phyloP scores from a whole-genome alignment of 2,329 filamentous ascomycete species.

The Pestalotiopsis sp. region DNA sequence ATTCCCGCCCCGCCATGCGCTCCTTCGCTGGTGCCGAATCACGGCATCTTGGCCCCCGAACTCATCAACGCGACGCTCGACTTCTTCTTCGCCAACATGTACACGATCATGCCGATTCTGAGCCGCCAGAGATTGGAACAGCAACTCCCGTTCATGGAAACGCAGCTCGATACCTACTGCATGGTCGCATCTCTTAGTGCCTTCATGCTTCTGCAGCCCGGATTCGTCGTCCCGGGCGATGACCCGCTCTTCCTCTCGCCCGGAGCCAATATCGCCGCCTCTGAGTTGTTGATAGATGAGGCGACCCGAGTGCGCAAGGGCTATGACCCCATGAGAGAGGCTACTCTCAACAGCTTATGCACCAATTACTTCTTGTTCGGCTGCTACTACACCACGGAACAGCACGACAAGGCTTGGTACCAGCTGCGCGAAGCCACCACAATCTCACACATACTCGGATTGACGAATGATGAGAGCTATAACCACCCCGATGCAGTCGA shows the following conservation, averaged over 20 bases:
- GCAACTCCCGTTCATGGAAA: constrained; percentile 60
- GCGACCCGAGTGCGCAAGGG: constrained; percentile 63
- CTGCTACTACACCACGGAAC: constrained; percentile 69
- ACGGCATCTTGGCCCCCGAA: constrained; percentile 60
- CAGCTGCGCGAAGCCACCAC: constrained; percentile 77
- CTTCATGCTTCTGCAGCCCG: constrained; percentile 69
- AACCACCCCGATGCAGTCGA: constrained; percentile 58
- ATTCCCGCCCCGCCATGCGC: constrained; percentile 48
- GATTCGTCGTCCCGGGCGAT: constrained; percentile 59
- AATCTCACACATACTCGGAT: constrained; percentile 59
- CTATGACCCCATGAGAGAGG: constrained; percentile 58
- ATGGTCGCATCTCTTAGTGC: constrained; percentile 64
- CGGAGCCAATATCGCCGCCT: constrained; percentile 62
- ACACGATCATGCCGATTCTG: constrained; percentile 63
- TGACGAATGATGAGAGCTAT: constrained; percentile 66
- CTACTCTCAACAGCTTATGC: constrained; percentile 59
- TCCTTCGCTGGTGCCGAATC: constrained; percentile 52
- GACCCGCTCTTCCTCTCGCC: constrained; percentile 59
- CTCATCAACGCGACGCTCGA: constrained; percentile 66
- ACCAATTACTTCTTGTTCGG: constrained; percentile 81
- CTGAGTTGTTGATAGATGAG: constrained; percentile 68
- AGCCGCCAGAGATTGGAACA: constrained; percentile 59
- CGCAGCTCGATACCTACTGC: constrained; percentile 63
- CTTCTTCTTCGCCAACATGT: constrained; percentile 70
- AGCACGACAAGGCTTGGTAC: constrained; percentile 78